Conservation (phyloP, 805 yeast genomes). For the Starmerella lactis-condensi region DNA sequence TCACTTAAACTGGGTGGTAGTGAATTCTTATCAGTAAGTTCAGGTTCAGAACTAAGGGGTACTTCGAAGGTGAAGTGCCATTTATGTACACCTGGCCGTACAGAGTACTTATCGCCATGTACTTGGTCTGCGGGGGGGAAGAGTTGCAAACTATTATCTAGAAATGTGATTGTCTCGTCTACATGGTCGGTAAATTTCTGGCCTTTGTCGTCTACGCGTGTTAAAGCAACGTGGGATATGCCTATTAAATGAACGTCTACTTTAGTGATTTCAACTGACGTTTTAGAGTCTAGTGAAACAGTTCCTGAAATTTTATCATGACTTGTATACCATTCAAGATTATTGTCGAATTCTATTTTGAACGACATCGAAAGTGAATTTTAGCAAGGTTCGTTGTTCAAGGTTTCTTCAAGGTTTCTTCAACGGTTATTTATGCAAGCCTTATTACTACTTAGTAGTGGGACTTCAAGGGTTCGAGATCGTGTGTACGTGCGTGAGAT, state of each 20-base stretch:
- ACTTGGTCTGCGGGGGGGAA: constrained; percentile 22
- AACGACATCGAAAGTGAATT: constrained; percentile 4
- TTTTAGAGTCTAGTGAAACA: constrained; percentile 6
- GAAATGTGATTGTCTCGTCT: constrained; percentile 17
- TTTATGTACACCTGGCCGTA: constrained; percentile 21
- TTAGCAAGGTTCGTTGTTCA: too few species aligned
- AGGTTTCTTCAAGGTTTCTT: too few species aligned
- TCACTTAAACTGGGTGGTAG: constrained; percentile 14
- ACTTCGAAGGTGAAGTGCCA: constrained; percentile 22
- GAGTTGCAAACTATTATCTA: constrained; percentile 19
- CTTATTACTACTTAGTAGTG: not conserved
- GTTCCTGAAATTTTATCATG: constrained; percentile 9
- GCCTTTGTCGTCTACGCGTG: constrained; percentile 14
- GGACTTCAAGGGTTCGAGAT: too few species aligned
- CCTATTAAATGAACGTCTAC: constrained; percentile 41
- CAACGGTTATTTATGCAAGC: not conserved
- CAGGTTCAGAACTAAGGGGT: too few species aligned
- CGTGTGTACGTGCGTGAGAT: too few species aligned
- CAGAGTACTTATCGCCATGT: constrained; percentile 18
- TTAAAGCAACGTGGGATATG: constrained; percentile 48
- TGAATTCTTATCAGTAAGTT: constrained; percentile 1
- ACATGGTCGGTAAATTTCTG: constrained; percentile 14
- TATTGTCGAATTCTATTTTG: constrained; percentile 5
- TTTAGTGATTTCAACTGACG: constrained; percentile 5
- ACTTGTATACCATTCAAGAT: constrained; percentile 15